Evolutionary conservation across 2,329 filamentous ascomycete genomes (phyloP).

Genomic region (Trichoderma atroviride): DNA sequence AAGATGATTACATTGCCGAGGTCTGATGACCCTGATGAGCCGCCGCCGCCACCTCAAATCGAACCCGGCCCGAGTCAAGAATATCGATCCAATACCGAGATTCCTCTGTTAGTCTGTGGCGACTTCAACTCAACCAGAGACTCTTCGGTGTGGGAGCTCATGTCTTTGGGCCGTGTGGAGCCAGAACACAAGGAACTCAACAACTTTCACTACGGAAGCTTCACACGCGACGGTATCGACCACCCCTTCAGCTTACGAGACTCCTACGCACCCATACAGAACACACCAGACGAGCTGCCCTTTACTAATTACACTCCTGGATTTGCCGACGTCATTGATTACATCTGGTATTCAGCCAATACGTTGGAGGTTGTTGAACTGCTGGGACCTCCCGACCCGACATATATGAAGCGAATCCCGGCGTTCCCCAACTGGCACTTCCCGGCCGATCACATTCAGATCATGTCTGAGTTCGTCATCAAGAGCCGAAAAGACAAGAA

Average conservation of each 20-base stretch:
- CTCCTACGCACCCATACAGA: conserved; percentile 79
- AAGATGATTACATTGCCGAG: conserved; percentile 54
- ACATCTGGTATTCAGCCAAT: conserved; percentile 97
- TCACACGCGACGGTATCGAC: conserved; percentile 87
- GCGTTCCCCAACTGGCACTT: conserved; percentile 95
- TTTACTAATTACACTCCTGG: conserved; percentile 97
- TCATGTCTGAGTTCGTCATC: conserved; percentile 87
- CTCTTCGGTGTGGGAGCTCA: conserved; percentile 88
- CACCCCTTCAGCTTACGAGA: conserved; percentile 95
- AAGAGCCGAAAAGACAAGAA: conserved; percentile 86
- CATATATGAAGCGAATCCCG: conserved; percentile 83
- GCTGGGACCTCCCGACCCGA: conserved; percentile 82
- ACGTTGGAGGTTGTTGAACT: conserved; percentile 80
- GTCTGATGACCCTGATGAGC: conserved; percentile 45
- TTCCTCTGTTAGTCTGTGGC: conserved; percentile 88
- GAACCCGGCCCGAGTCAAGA: conserved; percentile 81
- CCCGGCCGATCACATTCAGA: conserved; percentile 87
- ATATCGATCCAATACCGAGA: conserved; percentile 82
- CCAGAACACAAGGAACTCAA: conserved; percentile 80
- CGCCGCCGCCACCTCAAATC: conserved; percentile 55
- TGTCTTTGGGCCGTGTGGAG: conserved; percentile 76
- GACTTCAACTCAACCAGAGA: conserved; percentile 92
- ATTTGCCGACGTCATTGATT: conserved; percentile 93
- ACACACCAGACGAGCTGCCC: conserved; percentile 79
- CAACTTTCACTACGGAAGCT: conserved; percentile 85